Evolutionary conservation across 495 filamentous ascomycete species (phyloP).

Genomic region (Tuber microsphaerosporum): DNA sequence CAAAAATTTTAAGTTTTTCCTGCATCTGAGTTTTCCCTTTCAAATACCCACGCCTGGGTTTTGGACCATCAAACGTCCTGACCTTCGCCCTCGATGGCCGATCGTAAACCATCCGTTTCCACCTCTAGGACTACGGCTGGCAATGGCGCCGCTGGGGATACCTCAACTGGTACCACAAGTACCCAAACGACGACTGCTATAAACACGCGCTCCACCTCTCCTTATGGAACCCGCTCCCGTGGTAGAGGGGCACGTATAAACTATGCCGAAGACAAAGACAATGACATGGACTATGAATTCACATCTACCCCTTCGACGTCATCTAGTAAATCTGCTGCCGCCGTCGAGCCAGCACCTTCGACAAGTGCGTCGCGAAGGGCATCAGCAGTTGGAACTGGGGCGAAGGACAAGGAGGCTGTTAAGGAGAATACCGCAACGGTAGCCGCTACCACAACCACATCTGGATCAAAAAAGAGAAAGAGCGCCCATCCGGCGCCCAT

Average conservation of each 20-base stretch:
- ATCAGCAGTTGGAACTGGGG: slow-evolving; percentile 43
- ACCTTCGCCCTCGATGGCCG: slow-evolving; percentile 34
- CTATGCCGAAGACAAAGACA: slow-evolving; percentile 92
- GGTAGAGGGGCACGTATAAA: slow-evolving; percentile 84
- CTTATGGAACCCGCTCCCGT: slow-evolving; percentile 92
- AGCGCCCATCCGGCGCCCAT: slow-evolving; percentile 28
- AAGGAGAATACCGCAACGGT: slow-evolving; percentile 39
- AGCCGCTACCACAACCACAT: slow-evolving; percentile 41
- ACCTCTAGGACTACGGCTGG: slow-evolving; percentile 37
- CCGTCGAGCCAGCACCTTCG: slow-evolving; percentile 46
- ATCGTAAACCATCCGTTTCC: slow-evolving; percentile 36
- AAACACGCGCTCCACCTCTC: slow-evolving; percentile 49
- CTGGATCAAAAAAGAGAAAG: slow-evolving; percentile 44
- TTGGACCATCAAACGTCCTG: slow-evolving; percentile 5
- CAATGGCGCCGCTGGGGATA: slow-evolving; percentile 36
- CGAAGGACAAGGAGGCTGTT: slow-evolving; percentile 44
- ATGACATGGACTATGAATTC: slow-evolving; percentile 72
- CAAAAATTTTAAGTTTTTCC: background rate
- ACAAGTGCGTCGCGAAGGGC: slow-evolving; percentile 43
- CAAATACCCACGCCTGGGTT: background rate
- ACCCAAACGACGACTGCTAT: slow-evolving; percentile 21
- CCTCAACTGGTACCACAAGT: slow-evolving; percentile 9
- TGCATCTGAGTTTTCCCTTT: background rate
- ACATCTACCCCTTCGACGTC: slow-evolving; percentile 47
- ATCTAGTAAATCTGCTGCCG: slow-evolving; percentile 47